phyloP scores from a whole-genome alignment of 2,329 filamentous ascomycete genomes.

The Pseudogymnoascus sp. region DNA sequence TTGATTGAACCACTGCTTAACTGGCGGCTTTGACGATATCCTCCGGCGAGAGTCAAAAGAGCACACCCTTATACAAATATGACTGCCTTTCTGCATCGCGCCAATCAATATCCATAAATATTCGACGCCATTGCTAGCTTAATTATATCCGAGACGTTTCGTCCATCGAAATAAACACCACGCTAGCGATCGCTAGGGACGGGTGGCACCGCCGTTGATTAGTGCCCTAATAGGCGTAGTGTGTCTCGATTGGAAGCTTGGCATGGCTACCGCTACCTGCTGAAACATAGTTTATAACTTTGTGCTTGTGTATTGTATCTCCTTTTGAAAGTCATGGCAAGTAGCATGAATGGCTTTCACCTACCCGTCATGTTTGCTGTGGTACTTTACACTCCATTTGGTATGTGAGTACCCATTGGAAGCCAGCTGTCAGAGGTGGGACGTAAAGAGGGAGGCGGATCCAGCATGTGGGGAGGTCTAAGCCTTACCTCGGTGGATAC shows the following conservation, averaged over 20 bases:
- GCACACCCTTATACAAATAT: slow-evolving; percentile 9
- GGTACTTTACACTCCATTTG: neutral
- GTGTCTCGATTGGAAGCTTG: neutral
- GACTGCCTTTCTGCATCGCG: slow-evolving; percentile 13
- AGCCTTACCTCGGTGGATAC: neutral
- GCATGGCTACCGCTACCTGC: neutral
- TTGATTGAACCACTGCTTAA: neutral
- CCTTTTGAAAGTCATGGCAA: neutral
- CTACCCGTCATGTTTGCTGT: neutral
- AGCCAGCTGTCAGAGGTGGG: neutral
- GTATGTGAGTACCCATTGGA: neutral
- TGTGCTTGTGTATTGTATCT: neutral
- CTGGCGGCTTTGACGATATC: neutral
- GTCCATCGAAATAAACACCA: slow-evolving; percentile 3
- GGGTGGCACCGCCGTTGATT: neutral
- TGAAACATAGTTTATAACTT: neutral
- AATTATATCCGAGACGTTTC: neutral
- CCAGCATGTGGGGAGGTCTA: neutral
- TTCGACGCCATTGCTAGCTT: neutral
- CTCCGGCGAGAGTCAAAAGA: slow-evolving; percentile 9
- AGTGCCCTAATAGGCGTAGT: neutral
- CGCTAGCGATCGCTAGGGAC: neutral
- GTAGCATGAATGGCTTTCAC: neutral
- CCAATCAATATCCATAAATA: neutral
- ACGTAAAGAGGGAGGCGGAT: neutral